Base-by-base conservation (phyloP, 352 stramenopile genomes). In the Sclerospora graminicola region DNA sequence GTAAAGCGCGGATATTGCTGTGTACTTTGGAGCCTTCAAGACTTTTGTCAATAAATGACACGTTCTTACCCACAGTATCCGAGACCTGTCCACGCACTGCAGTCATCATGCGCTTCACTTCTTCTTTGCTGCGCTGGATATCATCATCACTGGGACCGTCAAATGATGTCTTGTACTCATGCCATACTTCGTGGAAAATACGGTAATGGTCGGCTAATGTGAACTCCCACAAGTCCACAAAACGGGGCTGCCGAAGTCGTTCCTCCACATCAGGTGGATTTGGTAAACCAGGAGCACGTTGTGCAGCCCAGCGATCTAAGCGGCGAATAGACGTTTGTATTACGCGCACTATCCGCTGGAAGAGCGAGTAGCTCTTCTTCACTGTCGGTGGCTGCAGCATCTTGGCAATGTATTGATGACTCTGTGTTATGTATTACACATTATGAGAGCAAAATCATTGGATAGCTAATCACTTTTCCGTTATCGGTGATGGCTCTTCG, bases 161-260 rank as follows among this genome's bases (percentile, higher is more conserved):
- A 43, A 89, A 88, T 21, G 70, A 80, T 21, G 48, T 50, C 41
- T 74, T 70, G 60, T 89, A 92, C 33, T 92, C 73, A 5, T 59
- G 56, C 75, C 77, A 92, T 6, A 81, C 74, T 28, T 85, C 69
- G 32, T 47, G 46, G 26, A 77, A 60, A 44, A 82, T 70, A 29
- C 69, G 75, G 7, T 40, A 23, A 49, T 92, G 78, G 56, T 92
- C 81, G 1, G 55, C 66, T 28, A 82, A 23, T 24, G 81, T 79
- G 53, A 85, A 69, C 52, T 89, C 75, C 77, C 77, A 92, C 35
- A 92, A 63, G 43, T 92, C 75, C 10, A 74, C 60, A 47, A 85
- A 85, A 40, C 16, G 54, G 38, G 77, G 71, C 24, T 69, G 30
- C 14, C 60, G 58, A 40, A 76, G 30, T 40, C 66, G 24, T 24